Base-by-base conservation (phyloP, 371 early-diverging fungal species). In the Lichtheimia hyalospora region DNA sequence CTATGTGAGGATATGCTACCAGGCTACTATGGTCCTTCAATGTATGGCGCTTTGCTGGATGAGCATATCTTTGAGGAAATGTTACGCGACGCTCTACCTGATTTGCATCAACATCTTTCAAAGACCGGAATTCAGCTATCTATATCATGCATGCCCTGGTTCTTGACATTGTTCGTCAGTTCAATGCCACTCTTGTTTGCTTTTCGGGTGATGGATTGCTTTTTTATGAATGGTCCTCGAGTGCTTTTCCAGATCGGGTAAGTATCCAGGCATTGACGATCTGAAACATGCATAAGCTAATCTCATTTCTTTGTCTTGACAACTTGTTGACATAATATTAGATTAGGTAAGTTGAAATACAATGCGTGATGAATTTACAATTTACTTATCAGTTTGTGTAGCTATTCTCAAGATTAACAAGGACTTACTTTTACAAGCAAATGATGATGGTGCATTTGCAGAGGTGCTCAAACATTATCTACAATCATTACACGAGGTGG, bases 11-110 rank as follows among this genome's bases (percentile, higher is more conserved):
- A 89, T 18, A 77, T 96, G 69, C 83, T 96, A 21, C 96, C 97
- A 7, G 95, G 94, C 3, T 98, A 98, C 71, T 98, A 98, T 70
- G 88, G 93, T 70, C 92, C 94, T n/a, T 94, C 92, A 44, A 97
- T 97, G 99, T 93, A 96, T 58, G 98, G 98, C 1, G 99, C 97
- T 5, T 84, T 93, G n/a, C 71, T 96, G 7, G 99, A 97, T 77
- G 93, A 95, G 69, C 85, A 93, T 44, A 92, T 96, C 3, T 94
- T 98, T 73, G 96, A 97, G 65, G 82, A 85, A 16, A 64, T 97
- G 57, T 88, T 95, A 18, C 83, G 84, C 52, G 83, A 85, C 40
- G 85, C 84, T 5, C 87, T 92, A 88, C 91, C 92, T 0, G 73
- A 88, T 39, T 70, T 97, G 67, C 82, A 87, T 61, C 81, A 79